These are phyloP conservation scores for Zymoseptoria crescenta DNA, from an alignment of 2,329 filamentous ascomycete species.

Conservation along the genomic window DNA sequence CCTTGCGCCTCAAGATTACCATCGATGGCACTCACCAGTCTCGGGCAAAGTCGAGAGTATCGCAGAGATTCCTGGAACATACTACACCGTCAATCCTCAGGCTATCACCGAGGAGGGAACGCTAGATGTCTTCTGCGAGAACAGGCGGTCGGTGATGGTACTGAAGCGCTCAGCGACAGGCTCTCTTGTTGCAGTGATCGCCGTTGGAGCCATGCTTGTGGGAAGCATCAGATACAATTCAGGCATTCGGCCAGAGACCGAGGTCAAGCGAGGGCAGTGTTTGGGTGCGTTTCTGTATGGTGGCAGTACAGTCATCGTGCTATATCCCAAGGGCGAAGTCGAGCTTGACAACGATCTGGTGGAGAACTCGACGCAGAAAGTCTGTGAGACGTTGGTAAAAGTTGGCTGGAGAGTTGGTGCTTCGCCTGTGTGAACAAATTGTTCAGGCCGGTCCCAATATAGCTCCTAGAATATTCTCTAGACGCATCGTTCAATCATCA, in stretches of 20 bases:
- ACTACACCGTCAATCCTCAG: constrained; percentile 39
- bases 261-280: constrained; percentile 34
- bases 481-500: constrained; percentile 7
- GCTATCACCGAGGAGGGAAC: constrained; percentile 33
- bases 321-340: constrained; percentile 32
- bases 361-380: constrained; percentile 29
- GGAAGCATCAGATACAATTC: constrained; percentile 36
- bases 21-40: constrained; percentile 34
- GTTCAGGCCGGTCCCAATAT: background rate
- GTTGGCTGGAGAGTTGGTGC: constrained; percentile 32
- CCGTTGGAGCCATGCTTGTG: constrained; percentile 40
- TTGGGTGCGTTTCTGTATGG: constrained; percentile 37
- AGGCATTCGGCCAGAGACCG: constrained; percentile 28
- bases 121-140: constrained; percentile 39
- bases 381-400: constrained; percentile 35
- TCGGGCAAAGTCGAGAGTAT: constrained; percentile 29
- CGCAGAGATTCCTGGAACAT: constrained; percentile 32
- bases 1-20: constrained; percentile 38
- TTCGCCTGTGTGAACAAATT: background rate
- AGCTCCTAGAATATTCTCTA: background rate
- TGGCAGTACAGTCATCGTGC: constrained; percentile 36
- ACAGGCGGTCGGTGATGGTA: constrained; percentile 35
- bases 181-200: constrained; percentile 31
- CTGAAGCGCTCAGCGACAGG: constrained; percentile 26
- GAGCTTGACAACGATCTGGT: constrained; percentile 35